phyloP scores from a whole-genome alignment of 306 rosid species.

The Inga leiocalycina region DNA sequence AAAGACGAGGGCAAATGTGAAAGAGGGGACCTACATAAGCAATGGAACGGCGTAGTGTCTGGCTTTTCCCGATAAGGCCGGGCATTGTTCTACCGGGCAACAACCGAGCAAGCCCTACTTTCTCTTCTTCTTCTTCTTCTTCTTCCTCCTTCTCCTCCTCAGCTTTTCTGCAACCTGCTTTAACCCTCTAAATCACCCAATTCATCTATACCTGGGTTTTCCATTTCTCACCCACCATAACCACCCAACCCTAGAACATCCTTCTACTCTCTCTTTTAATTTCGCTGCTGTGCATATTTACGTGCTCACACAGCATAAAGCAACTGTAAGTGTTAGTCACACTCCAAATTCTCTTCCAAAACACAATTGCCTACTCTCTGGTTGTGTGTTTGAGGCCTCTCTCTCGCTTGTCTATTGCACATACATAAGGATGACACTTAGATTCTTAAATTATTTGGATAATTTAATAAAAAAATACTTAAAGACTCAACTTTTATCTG shows the following conservation, averaged over 20 bases:
- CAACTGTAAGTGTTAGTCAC: conserved; percentile 32
- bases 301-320: conserved; percentile 10
- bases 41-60: conserved; percentile 40
- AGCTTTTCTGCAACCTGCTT: conserved; percentile 11
- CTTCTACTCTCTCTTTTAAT: background rate
- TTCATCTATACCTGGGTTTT: conserved; percentile 30
- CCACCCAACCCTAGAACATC: conserved; percentile 31
- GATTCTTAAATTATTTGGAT: background rate
- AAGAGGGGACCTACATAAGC: conserved; percentile 25
- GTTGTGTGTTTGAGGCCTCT: conserved; percentile 15
- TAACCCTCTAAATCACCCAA: conserved; percentile 29
- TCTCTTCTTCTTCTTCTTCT: background rate
- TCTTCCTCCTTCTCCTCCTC: background rate
- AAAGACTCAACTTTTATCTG: background rate
- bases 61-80: conserved; percentile 45
- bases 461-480: background rate
- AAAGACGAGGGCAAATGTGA: conserved; percentile 30
- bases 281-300: background rate
- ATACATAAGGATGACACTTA: background rate
- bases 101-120: conserved; percentile 23
- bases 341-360: conserved; percentile 30
- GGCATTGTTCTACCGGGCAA: conserved; percentile 41
- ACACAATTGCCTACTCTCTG: background rate
- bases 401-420: conserved; percentile 12
- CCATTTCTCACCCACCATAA: conserved; percentile 35